Base-by-base conservation (phyloP, 2,329 filamentous ascomycete species). In the Colletotrichum navitas region DNA sequence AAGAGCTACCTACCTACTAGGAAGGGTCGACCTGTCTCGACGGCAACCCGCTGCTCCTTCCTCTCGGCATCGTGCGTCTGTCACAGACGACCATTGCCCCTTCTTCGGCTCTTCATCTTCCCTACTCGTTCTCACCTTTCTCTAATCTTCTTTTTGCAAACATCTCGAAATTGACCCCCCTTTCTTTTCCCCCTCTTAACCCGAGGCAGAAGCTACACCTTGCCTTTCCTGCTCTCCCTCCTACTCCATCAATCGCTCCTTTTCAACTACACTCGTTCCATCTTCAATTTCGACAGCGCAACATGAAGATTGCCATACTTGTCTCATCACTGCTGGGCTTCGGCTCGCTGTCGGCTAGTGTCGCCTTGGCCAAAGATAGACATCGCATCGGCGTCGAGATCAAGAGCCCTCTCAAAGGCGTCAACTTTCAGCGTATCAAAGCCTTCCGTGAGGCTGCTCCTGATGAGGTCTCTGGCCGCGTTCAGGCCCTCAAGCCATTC, bases 381-480 rank as follows among this genome's bases (percentile, higher is more conserved):
- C 62, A 62, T 36, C 51, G 36, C 12, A 29, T 29, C 21, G 61
- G 45, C 43, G 62, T 73, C 26, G 81, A 83, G 45, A 68, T 83
- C 18, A 78, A 78, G 8, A 77, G 77, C 71, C 78, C 80, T 18
- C 76, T 84, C 63, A 81, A 82, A 34, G 82, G 81, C 11, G 75
- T 84, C 72, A 76, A 75, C 32, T 83, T 84, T 66, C 76, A 83
- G 71, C 75, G 79, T 43, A 76, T 77, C 69, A 79, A 78, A 54
- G 79, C 78, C 2, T 21, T 77, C 32, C 67, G 76, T 1, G 49
- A 74, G 18, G 77, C 78, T 11, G 77, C 75, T 0, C 60, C 67
- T 6, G 82, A 84, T 39, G 74, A 74, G 10, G 71, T 74, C 6
- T 77, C 80, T 0, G 62, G 73, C 32, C 78, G 76, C 10, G 76